Percentiles rank a stretch among this genome's conserved stretches.
These are phyloP conservation scores for Peronospora destructor DNA, from an alignment of 352 stramenopile species.

Conservation along the genomic window DNA sequence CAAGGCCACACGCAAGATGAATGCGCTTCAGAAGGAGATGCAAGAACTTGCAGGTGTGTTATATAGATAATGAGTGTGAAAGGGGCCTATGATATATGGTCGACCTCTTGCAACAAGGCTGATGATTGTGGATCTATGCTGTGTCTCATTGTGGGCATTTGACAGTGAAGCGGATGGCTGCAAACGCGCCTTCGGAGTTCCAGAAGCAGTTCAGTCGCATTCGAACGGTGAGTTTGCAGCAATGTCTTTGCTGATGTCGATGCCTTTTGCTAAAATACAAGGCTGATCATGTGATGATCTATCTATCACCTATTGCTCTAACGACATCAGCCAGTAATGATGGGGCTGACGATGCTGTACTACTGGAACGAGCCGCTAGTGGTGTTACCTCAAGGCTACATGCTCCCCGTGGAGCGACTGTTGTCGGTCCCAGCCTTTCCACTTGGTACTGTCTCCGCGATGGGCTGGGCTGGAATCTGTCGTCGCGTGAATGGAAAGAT, in stretches of 20 bases:
- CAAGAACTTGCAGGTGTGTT: constrained; percentile 64
- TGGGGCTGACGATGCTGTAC: constrained; percentile 45
- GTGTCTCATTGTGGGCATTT: constrained; percentile 6
- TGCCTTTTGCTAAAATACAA: not conserved
- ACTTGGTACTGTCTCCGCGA: constrained; percentile 61
- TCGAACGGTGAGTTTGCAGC: constrained; percentile 44
- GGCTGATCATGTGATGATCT: not conserved
- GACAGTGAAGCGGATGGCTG: constrained; percentile 60
- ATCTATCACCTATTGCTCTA: not conserved
- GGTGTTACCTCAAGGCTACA: constrained; percentile 61
- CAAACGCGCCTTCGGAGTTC: constrained; percentile 52
- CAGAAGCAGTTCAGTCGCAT: constrained; percentile 73
- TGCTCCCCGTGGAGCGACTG: constrained; percentile 72
- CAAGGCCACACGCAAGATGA: constrained; percentile 83
- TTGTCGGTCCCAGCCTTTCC: constrained; percentile 74
- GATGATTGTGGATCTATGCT: constrained; percentile 1
- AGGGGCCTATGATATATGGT: not conserved
- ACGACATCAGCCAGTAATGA: constrained; percentile 40
- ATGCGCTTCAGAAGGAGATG: constrained; percentile 78
- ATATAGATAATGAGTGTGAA: not conserved
- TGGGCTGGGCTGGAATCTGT: constrained; percentile 71
- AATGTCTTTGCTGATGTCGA: not conserved
- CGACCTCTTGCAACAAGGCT: not conserved
- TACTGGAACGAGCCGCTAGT: constrained; percentile 79
- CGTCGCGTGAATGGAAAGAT: constrained; percentile 67